Evolutionary conservation across 1,284 basidiomycete genomes (phyloP), one percentile per base, ranked within the genome.

Genomic region (Butyriboletus appendiculatus): DNA sequence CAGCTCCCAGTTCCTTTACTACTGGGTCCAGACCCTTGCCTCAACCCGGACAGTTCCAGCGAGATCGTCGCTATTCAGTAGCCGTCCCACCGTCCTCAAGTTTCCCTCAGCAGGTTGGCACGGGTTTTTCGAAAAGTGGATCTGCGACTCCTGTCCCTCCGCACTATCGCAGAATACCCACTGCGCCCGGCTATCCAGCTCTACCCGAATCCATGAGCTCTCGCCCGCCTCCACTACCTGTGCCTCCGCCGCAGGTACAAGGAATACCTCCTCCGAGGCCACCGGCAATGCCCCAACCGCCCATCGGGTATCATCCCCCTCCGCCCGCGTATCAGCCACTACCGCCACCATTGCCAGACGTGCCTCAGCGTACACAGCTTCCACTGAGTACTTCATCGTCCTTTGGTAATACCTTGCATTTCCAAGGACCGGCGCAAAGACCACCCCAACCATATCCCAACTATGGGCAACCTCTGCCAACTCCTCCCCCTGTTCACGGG

Each of bases 21-120:
- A 67, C 63, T 4, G 73, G 75, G 14, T 85, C 84, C 18, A 76
- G 85, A 46, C 86, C 85, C 18, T 69, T 88, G 12, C 85, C 86
- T 22, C 75, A 71, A 41, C 73, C 73, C 28, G 68, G 66, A 38
- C 70, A 71, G 33, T 57, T 51, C 34, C 70, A 67, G 37, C 58
- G 69, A 33, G 72, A 71, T 39, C 61, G 72, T 45, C 64, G 73
- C 18, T 67, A 72, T 37, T 69, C 74, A 9, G 72, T 76, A 54
- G 67, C 74, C 6, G 59, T 72, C 30, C 71, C 71, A 7, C 63
- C 72, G 7, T 62, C 72, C 39, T 64, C 62, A 18, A 71, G 65
- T 53, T 67, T 59, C 56, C 72, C 60, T 49, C 69, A 62, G 15
- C 60, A 70, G 5, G 24, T 53, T 39, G 56, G 63, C 11, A 32